Conservation (phyloP, 2,329 filamentous ascomycete species). For the Periconia macrospinosa region DNA sequence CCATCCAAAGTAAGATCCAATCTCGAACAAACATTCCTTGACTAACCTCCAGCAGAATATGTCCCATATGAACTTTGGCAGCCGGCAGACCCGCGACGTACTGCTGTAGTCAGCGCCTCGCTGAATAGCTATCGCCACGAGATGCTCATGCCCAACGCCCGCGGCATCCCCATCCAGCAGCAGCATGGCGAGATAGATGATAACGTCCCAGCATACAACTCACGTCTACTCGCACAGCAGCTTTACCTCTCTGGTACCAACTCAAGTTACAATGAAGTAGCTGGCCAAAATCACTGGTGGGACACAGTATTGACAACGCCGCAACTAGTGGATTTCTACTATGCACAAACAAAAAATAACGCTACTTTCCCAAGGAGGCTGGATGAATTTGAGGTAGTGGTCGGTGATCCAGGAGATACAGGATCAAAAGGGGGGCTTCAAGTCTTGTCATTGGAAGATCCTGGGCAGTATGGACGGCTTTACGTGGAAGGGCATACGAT, state of each 20-base stretch:
- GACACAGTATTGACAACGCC: conserved; percentile 59
- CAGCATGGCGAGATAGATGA: conserved; percentile 61
- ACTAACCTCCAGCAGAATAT: conserved; percentile 47
- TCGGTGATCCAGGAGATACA: conserved; percentile 57
- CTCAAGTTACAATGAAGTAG: conserved; percentile 55
- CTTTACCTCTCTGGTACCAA: conserved; percentile 47
- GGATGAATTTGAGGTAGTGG: conserved; percentile 50
- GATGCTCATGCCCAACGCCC: conserved; percentile 54
- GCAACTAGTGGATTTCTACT: conserved; percentile 54
- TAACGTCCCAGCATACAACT: conserved; percentile 62
- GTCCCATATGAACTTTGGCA: conserved; percentile 61
- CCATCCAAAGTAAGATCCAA: conserved; percentile 53
- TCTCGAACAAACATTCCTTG: not conserved
- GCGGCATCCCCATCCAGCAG: conserved; percentile 57
- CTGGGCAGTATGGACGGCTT: conserved; percentile 55
- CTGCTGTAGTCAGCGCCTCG: conserved; percentile 51
- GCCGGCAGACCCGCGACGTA: conserved; percentile 54
- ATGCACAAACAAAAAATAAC: conserved; percentile 28
- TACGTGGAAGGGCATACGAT: conserved; percentile 40
- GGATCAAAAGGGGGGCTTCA: conserved; percentile 55
- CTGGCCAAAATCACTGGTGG: conserved; percentile 56
- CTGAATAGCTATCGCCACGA: conserved; percentile 59
- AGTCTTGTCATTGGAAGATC: conserved; percentile 53
- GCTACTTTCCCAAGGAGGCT: conserved; percentile 22
- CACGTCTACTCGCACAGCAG: conserved; percentile 56